Base-by-base conservation (phyloP, 108 stramenopile genomes). In the Skeletonema grethae region DNA sequence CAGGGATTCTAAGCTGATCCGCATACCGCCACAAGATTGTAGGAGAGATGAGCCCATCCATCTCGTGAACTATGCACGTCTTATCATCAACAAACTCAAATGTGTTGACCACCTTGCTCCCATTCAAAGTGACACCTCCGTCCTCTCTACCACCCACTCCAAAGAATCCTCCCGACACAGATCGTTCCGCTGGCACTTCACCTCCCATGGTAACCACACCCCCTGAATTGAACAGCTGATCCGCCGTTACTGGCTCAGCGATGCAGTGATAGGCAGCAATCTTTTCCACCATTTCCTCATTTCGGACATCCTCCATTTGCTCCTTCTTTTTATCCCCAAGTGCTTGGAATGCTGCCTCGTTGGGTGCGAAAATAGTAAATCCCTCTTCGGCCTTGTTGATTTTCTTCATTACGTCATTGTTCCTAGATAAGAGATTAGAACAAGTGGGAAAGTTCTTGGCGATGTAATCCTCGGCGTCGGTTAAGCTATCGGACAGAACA, bases 361-460 rank as follows among this genome's bases (percentile, higher is more conserved):
- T 90, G 22, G 93, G 89, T n/a, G 82, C 90, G 75, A 94, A 90
- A 9, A 92, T 57, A 18, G 93, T 94, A 48, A 76, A 92, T 0
- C 89, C 89, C 4, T 4, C 43, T 15, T 79, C 75, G 1, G 71
- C 64, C 43, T 79, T 68, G 61, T 63, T 72, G 29, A 79, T 56
- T 25, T 64, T 57, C 61, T 79, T 79, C 66, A 79, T 79, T 18
- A 60, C 78, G 22, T 72, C 71, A 30, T 39, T 63, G 36, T 72
- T 79, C 64, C 68, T 72, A 22, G 61, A 55, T 16, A 79, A 58
- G 48, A 79, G 59, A 50, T 32, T 41, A 8, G 39, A 79, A 56
- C 53, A 32, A 39, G 61, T 55, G 0, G 78, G 78, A 29, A 66
- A 79, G 38, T 72, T 72, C 10, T 36, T 16, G 6, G 66, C 38